Percentiles rank a stretch among this genome's conserved stretches.
Evolutionary conservation across 208 protist genomes (phyloP).

Genomic region (Endotrypanum monterogeii): DNA sequence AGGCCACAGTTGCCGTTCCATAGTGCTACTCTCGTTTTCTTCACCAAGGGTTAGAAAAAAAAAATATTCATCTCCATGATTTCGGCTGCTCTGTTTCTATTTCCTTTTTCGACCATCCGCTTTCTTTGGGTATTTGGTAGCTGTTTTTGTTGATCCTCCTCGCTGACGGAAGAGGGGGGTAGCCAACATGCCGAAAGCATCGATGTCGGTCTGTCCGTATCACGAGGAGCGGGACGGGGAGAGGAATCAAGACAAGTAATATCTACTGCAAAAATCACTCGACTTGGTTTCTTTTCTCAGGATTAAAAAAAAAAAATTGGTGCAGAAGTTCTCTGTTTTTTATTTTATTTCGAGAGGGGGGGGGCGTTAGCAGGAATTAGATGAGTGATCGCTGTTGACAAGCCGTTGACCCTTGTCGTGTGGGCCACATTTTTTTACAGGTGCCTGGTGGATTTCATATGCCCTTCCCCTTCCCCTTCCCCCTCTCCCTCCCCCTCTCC

Average conservation of each 20-base stretch:
- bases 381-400: neutral
- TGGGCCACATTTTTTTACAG: neutral
- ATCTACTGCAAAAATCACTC: neutral
- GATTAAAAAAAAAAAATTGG: too few species aligned
- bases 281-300: neutral
- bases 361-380: neutral
- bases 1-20: neutral
- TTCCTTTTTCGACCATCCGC: neutral
- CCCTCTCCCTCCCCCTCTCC: neutral
- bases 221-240: neutral
- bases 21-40: constrained; percentile 1
- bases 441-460: neutral
- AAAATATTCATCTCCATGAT: neutral
- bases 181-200: neutral
- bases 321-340: neutral
- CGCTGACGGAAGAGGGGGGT: neutral
- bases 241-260: neutral
- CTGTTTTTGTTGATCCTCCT: too few species aligned
- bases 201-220: too few species aligned
- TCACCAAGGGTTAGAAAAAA: neutral
- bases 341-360: neutral
- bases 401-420: neutral
- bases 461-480: neutral
- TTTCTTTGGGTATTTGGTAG: too few species aligned
- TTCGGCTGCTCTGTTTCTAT: constrained; percentile 7